These are phyloP conservation scores for Rhynchospora pubera DNA, from an alignment of 176 grass and related monocot species.

Conservation along the genomic window DNA sequence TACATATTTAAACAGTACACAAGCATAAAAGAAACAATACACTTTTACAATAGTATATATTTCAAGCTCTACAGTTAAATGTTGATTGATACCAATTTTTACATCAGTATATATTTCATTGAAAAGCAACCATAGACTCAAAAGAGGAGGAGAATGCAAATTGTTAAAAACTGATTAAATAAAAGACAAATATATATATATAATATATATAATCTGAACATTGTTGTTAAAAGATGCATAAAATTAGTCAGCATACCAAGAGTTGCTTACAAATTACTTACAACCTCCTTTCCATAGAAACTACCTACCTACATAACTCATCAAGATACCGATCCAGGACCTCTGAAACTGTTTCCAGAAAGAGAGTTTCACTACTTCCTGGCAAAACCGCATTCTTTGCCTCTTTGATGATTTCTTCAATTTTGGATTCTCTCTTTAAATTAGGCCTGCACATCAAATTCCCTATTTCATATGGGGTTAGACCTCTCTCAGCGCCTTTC, in stretches of 20 bases:
- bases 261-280: slow-evolving; percentile 23
- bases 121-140: background rate
- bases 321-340: slow-evolving; percentile 42
- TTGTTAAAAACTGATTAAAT: background rate
- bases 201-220: background rate
- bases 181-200: background rate
- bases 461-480: slow-evolving; percentile 41
- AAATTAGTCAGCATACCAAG: background rate
- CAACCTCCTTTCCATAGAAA: background rate
- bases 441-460: slow-evolving; percentile 43
- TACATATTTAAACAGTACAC: no score
- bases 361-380: slow-evolving; percentile 22
- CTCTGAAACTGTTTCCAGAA: slow-evolving; percentile 28
- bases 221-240: slow-evolving; percentile 13
- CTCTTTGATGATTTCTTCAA: slow-evolving; percentile 38
- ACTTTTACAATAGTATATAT: no score
- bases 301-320: slow-evolving; percentile 17
- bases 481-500: slow-evolving; percentile 33
- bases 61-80: no score
- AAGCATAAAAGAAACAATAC: no score
- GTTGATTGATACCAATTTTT: no score
- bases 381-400: slow-evolving; percentile 31
- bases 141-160: background rate
- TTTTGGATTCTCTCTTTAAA: slow-evolving; percentile 35
- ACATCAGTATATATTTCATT: background rate